phyloP scores from a whole-genome alignment of 805 yeast genomes.

The Candida corydali region DNA sequence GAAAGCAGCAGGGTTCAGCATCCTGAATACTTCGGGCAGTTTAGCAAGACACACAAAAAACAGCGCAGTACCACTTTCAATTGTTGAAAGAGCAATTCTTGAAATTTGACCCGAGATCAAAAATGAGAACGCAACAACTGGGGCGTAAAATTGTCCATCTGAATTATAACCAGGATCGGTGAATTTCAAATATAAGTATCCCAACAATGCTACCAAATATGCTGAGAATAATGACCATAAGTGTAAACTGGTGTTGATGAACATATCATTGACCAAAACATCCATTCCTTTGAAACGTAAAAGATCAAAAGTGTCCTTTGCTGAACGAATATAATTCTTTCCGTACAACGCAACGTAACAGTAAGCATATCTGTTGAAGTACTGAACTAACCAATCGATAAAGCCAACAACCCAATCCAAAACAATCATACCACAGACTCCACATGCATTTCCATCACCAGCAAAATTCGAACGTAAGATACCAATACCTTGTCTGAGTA shows the following conservation, averaged over 20 bases:
- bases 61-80: slow-evolving; percentile 78
- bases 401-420: slow-evolving; percentile 59
- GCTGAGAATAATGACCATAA: slow-evolving; percentile 72
- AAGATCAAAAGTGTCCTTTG: slow-evolving; percentile 79
- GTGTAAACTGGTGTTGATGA: slow-evolving; percentile 74
- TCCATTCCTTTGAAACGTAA: slow-evolving; percentile 77
- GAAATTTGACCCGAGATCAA: slow-evolving; percentile 74
- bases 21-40: slow-evolving; percentile 79
- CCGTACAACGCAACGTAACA: slow-evolving; percentile 87
- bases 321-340: slow-evolving; percentile 65
- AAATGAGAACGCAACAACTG: slow-evolving; percentile 70
- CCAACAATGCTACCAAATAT: slow-evolving; percentile 53
- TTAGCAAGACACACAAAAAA: slow-evolving; percentile 79
- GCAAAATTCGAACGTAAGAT: slow-evolving; percentile 50
- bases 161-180: slow-evolving; percentile 66
- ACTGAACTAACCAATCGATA: slow-evolving; percentile 74
- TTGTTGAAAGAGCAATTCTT: slow-evolving; percentile 65
- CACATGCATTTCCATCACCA: slow-evolving; percentile 48
- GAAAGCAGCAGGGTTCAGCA: slow-evolving; percentile 64
- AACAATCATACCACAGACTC: slow-evolving; percentile 49
- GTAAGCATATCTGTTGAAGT: slow-evolving; percentile 88
- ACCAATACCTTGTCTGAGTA: slow-evolving; percentile 52
- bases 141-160: slow-evolving; percentile 60
- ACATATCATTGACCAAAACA: slow-evolving; percentile 78
- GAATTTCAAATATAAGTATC: slow-evolving; percentile 61